Evolutionary conservation across 345 rosid genomes (phyloP), one percentile per base, ranked within the genome.

Genomic region (Carallia brachiata): DNA sequence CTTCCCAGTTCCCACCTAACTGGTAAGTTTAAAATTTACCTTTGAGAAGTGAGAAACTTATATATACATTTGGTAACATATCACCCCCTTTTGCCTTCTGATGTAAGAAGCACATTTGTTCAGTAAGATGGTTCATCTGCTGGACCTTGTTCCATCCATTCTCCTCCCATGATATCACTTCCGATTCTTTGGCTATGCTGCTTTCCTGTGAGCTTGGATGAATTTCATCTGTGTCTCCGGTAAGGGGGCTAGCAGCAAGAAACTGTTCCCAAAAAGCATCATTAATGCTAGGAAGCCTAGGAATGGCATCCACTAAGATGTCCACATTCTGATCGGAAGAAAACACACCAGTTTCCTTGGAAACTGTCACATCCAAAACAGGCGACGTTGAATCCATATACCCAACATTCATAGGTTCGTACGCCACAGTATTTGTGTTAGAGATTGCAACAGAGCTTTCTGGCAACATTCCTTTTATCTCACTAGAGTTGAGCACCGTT

Each of bases 281-380:
- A 62, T 70, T 85, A 79, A 65, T 76, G 65, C 84, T 81, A 0
- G 91, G 94, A 65, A 92, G 93, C 79, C 77, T 82, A 65, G 85
- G 79, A 36, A 61, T 71, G 55, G 65, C 87, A 39, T 85, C 52
- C 40, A 31, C 55, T 16, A 62, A 37, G 6, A 70, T 56, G 1
- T 70, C 75, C 40, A 17, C 4, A n/a, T 53, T 62, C n/a, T 69
- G 54, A 36, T 65, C 40, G 2, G 65, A 48, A 60, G 70, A 69
- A 52, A 23, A 17, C 2, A 66, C 66, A 30, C 65, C 79, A 59
- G 55, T 59, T 70, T 63, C 70, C 32, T n/a, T 15, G 12, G 70
- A 54, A 50, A 36, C 37, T 28, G 37, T 53, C 19, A 52, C 37
- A 70, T 70, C 62, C 34, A 69, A 59, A 7, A 5, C 56, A 17